phyloP scores from a whole-genome alignment of 306 rosid species.

The Lathyrus sativus region DNA sequence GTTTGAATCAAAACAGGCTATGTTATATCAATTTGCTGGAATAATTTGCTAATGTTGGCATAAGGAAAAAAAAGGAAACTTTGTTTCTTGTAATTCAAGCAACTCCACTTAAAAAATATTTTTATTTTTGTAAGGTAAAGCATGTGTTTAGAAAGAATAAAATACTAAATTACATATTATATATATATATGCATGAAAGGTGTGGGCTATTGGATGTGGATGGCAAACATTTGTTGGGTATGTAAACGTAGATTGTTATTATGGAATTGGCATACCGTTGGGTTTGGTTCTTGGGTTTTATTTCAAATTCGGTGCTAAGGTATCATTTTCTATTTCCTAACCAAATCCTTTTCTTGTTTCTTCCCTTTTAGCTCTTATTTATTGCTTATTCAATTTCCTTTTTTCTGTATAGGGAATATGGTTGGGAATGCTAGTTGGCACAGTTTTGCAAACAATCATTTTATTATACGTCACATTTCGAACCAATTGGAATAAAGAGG shows the following conservation, averaged over 20 bases:
- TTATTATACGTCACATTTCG: slow-evolving; percentile 62
- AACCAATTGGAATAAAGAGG: slow-evolving; percentile 79
- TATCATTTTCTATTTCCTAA: neutral
- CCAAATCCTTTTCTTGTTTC: neutral
- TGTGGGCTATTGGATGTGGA: slow-evolving; percentile 94
- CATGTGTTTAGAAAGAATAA: too few species aligned
- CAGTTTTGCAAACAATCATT: slow-evolving; percentile 63
- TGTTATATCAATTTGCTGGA: too few species aligned
- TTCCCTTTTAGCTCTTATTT: neutral
- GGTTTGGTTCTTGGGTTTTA: slow-evolving; percentile 73
- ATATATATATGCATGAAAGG: slow-evolving; percentile 43
- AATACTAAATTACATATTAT: too few species aligned
- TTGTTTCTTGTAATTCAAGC: too few species aligned
- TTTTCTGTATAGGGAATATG: slow-evolving; percentile 63
- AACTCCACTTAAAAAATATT: too few species aligned
- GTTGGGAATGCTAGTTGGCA: slow-evolving; percentile 74
- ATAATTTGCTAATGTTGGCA: too few species aligned
- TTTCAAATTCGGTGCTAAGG: slow-evolving; percentile 74
- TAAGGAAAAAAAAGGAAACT: too few species aligned
- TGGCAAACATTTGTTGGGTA: slow-evolving; percentile 91
- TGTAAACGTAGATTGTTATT: slow-evolving; percentile 73
- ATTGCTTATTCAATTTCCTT: neutral
- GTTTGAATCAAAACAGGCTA: too few species aligned
- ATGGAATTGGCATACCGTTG: slow-evolving; percentile 69
- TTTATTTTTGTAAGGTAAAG: too few species aligned